A percentile compares a stretch with the other conserved stretches of the same genome.
Evolutionary conservation across 2,329 filamentous ascomycete genomes (phyloP).

Genomic region (Stromatinia cepivora): DNA sequence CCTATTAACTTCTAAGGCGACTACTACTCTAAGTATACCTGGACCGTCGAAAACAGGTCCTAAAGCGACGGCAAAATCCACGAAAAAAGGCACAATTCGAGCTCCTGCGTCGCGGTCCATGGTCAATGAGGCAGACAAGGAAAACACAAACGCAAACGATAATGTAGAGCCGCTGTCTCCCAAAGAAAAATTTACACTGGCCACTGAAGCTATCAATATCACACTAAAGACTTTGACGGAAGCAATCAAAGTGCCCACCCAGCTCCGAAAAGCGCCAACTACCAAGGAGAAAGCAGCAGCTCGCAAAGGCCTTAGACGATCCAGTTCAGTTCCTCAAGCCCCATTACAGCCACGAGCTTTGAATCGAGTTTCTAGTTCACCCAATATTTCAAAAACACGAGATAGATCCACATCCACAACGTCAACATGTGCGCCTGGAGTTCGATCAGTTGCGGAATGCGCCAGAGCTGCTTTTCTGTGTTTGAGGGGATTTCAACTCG

Average conservation of each 20-base stretch:
- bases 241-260: slow-evolving; percentile 53
- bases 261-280: slow-evolving; percentile 30
- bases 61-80: slow-evolving; percentile 24
- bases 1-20: slow-evolving; percentile 46
- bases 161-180: slow-evolving; percentile 47
- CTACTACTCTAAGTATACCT: slow-evolving; percentile 29
- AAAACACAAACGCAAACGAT: slow-evolving; percentile 39
- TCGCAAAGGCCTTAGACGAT: slow-evolving; percentile 51
- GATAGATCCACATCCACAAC: slow-evolving; percentile 44
- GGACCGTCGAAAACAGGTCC: slow-evolving; percentile 18
- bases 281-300: slow-evolving; percentile 45
- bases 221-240: slow-evolving; percentile 69
- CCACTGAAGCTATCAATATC: slow-evolving; percentile 71
- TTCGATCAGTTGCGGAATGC: slow-evolving; percentile 56
- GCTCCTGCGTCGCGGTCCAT: slow-evolving; percentile 30
- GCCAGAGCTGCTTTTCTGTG: slow-evolving; percentile 66
- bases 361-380: slow-evolving; percentile 61
- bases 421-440: slow-evolving; percentile 37
- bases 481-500: slow-evolving; percentile 57
- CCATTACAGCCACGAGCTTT: slow-evolving; percentile 62
- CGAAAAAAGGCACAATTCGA: slow-evolving; percentile 20
- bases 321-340: slow-evolving; percentile 58
- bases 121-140: slow-evolving; percentile 30
- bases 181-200: slow-evolving; percentile 65
- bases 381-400: slow-evolving; percentile 50